Base-by-base conservation (phyloP, 2,329 filamentous ascomycete genomes). In the Arthrinium phaeospermum region DNA sequence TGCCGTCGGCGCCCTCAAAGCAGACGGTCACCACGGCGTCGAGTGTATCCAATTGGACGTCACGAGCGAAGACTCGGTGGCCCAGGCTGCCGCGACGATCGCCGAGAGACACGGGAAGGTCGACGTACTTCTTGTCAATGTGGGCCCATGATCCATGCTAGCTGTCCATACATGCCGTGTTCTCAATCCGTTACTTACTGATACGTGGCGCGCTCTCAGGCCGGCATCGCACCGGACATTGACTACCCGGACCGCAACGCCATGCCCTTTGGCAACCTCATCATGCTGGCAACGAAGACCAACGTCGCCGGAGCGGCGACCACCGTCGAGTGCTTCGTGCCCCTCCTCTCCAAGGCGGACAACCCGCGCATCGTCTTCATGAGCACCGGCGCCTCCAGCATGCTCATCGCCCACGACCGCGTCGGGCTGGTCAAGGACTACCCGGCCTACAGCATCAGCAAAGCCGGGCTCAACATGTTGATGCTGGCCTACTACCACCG, bases 321-420 rank as follows among this genome's bases (percentile, higher is more conserved):
- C 45, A 69, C 45, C 27, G 67, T 69, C 27, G 45, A 69, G n/a
- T 16, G 49, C 27, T 47, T 69, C 24, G 16, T 37, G 8, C 45
- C 67, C 4, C 67, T 47, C 22, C 51, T 61, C 27, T 34, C 19
- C 53, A 61, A 61, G 53, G 53, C 69, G 8, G 53, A 22, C 8
- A 67, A 67, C 24, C 69, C 53, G 4, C 49, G 69, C 19, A n/a
- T 71, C 24, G 45, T 64, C 19, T 67, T 71, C 53, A 71, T 71
- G 53, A 46, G 51, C 27, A 22, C 53, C 53, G 53, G 69, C 53
- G 69, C 49, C 14, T 30, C 45, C 49, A 71, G 53, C 53, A 8
- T 71, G 13, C 12, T 34, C 10, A 10, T 64, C 41, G n/a, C 53
- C 13, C 53, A 61, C 53, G 69, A 45, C 53, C 24, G 37, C 14